A percentile compares a stretch with the other conserved stretches of the same genome.
These are phyloP conservation scores for Penicillium sp. DNA, from an alignment of 2,329 filamentous ascomycete genomes.

Conservation along the genomic window DNA sequence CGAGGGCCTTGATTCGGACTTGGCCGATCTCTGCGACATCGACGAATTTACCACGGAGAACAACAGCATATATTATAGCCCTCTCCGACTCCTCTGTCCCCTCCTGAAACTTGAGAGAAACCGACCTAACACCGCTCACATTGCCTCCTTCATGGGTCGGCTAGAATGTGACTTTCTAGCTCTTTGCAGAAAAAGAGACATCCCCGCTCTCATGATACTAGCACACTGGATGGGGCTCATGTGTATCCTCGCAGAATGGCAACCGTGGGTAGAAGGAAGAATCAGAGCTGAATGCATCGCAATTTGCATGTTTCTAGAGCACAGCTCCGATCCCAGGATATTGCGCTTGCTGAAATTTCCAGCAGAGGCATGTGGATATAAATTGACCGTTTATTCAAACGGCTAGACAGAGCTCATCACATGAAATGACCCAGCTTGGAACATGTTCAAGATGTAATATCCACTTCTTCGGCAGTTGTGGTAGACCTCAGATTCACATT, in stretches of 20 bases:
- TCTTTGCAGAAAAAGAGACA: constrained; percentile 29
- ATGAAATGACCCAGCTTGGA: background rate
- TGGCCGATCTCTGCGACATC: constrained; percentile 36
- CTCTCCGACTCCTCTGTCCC: constrained; percentile 23
- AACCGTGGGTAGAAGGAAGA: constrained; percentile 35
- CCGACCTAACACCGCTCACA: constrained; percentile 24
- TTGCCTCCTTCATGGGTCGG: constrained; percentile 32
- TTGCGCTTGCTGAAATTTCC: constrained; percentile 28
- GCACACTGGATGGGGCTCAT: constrained; percentile 39
- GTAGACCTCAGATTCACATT: background rate
- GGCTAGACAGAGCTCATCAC: background rate
- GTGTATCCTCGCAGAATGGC: constrained; percentile 33
- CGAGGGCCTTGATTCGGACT: constrained; percentile 26
- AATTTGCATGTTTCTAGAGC: constrained; percentile 37
- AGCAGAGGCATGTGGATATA: constrained; percentile 31
- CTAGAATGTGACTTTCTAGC: constrained; percentile 30
- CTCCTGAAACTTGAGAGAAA: constrained; percentile 25
- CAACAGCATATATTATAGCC: constrained; percentile 31
- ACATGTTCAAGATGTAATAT: background rate
- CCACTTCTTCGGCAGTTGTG: background rate
- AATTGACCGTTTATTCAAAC: background rate
- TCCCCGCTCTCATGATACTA: constrained; percentile 32
- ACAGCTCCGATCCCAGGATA: constrained; percentile 25
- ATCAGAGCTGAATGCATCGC: constrained; percentile 33
- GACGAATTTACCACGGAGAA: constrained; percentile 23